phyloP scores from a whole-genome alignment of 1,284 basidiomycete genomes.

The Taiwanofungus camphoratus region DNA sequence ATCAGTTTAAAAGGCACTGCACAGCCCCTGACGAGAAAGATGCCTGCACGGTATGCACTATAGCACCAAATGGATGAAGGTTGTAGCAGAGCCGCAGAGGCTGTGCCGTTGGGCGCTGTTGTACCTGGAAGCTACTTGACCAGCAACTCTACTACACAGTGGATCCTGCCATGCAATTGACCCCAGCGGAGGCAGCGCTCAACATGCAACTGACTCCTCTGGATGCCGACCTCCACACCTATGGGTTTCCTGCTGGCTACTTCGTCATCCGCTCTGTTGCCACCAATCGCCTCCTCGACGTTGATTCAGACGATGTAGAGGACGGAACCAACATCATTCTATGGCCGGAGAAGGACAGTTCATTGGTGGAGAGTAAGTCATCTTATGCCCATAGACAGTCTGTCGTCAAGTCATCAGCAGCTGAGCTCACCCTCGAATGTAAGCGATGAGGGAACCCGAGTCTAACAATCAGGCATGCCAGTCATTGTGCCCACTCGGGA shows the following conservation, averaged over 20 bases:
- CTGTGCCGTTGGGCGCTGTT: too few relatives aligned
- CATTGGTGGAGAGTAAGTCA: conserved; percentile 61
- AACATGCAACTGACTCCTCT: conserved; percentile 19
- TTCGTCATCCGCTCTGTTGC: conserved; percentile 66
- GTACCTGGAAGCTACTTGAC: too few relatives aligned
- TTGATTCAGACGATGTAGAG: conserved; percentile 46
- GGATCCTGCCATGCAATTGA: conserved; percentile 22
- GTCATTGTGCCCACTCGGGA: background rate
- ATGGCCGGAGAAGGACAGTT: conserved; percentile 66
- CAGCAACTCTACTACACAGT: too few relatives aligned
- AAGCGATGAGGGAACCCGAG: conserved; percentile 60
- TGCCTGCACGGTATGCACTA: too few relatives aligned
- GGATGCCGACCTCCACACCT: conserved; percentile 23
- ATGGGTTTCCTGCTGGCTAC: conserved; percentile 72
- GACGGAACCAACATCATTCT: conserved; percentile 64
- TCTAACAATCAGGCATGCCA: conserved; percentile 64
- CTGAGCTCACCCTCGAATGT: background rate
- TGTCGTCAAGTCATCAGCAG: background rate
- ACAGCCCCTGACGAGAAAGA: too few relatives aligned
- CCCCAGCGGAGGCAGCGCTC: conserved; percentile 13
- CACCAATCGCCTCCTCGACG: conserved; percentile 57
- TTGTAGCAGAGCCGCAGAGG: too few relatives aligned
- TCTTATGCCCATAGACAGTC: background rate
- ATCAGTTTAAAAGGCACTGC: too few relatives aligned
- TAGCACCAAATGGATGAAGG: too few relatives aligned